Evolutionary conservation across 176 grass and related monocot genomes (phyloP).

Genomic region (Triticum dicoccoides): DNA sequence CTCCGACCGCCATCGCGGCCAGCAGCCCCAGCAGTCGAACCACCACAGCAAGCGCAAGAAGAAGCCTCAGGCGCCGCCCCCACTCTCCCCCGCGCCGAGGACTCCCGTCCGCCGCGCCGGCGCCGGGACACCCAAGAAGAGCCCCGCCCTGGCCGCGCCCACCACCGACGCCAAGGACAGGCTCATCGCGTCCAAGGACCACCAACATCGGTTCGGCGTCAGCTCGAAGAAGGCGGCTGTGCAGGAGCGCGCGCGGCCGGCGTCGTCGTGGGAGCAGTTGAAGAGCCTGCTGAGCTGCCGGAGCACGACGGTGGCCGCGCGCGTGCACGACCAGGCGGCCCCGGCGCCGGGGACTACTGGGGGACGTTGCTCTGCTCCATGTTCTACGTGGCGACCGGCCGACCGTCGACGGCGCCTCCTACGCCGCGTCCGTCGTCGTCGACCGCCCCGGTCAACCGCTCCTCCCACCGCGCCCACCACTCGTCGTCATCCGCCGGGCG

Average conservation of each 20-base stretch:
- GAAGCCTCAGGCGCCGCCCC: conserved; percentile 22
- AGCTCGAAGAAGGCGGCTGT: not conserved
- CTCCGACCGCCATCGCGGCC: not conserved
- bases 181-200: not conserved
- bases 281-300: conserved; percentile 85
- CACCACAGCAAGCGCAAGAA: conserved; percentile 52
- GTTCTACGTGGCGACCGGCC: too few relatives aligned
- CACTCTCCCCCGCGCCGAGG: not conserved
- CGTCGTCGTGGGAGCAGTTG: conserved; percentile 65
- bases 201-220: too few relatives aligned
- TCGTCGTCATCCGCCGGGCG: not conserved
- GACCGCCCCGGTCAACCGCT: too few relatives aligned
- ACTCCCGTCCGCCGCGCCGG: not conserved
- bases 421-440: too few relatives aligned
- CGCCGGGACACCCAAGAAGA: conserved; percentile 11
- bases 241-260: not conserved
- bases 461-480: too few relatives aligned
- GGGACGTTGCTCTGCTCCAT: conserved; percentile 54
- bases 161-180: not conserved
- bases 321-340: conserved; percentile 52
- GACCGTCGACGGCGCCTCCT: too few relatives aligned
- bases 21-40: not conserved
- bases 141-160: not conserved
- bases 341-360: conserved; percentile 9
- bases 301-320: conserved; percentile 35